Conservation (phyloP, 2,329 filamentous ascomycete genomes). For the Verruconis gallopava region DNA sequence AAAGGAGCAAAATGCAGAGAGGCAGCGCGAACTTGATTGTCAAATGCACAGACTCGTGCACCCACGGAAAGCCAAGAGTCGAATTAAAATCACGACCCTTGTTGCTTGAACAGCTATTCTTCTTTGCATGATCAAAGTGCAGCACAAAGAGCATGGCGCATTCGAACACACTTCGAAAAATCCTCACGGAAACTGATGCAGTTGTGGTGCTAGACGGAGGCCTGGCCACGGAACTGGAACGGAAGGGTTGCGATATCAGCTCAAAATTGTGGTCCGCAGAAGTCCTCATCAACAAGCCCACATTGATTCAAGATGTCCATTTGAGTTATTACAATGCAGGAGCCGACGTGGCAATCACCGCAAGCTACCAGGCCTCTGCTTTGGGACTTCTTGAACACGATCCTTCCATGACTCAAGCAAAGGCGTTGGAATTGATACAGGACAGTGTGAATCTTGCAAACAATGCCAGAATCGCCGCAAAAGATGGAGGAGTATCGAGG, state of each 20-base stretch:
- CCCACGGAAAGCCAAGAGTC: no score
- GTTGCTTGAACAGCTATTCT: no score
- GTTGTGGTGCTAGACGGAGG: constrained; percentile 32
- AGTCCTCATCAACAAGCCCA: constrained; percentile 26
- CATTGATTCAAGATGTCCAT: constrained; percentile 31
- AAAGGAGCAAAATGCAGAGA: no score
- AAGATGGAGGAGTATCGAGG: constrained; percentile 5
- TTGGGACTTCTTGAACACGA: constrained; percentile 27
- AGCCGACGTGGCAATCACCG: constrained; percentile 34
- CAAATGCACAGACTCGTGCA: no score
- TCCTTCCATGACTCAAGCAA: constrained; percentile 19
- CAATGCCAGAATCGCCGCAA: constrained; percentile 23
- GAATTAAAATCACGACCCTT: no score
- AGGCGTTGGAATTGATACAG: constrained; percentile 24
- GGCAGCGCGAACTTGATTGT: no score
- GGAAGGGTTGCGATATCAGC: constrained; percentile 29
- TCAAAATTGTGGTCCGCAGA: constrained; percentile 33
- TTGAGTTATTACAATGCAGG: constrained; percentile 32
- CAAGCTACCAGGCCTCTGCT: constrained; percentile 34
- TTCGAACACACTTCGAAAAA: neutral
- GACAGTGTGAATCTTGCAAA: constrained; percentile 30
- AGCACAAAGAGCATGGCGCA: no score
- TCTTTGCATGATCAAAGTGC: no score
- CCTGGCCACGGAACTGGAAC: constrained; percentile 35
- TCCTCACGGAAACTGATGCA: neutral